phyloP scores from a whole-genome alignment of 2,329 filamentous ascomycete genomes.

The Phaeosphaeria sp. region DNA sequence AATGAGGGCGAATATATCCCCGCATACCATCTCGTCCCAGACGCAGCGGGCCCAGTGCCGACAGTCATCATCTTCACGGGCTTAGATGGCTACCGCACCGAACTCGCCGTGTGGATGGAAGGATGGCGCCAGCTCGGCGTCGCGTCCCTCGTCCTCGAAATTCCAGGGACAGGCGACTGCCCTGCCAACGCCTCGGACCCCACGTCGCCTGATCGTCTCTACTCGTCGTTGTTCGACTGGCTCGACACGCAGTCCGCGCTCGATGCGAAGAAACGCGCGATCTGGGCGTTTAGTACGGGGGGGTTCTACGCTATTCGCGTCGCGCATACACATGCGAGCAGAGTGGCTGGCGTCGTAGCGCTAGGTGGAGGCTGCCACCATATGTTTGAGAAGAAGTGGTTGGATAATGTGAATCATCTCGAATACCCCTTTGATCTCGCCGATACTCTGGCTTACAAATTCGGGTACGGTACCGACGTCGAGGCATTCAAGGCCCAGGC shows the following conservation, averaged over 20 bases:
- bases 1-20: conserved; percentile 66
- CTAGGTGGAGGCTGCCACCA: conserved; percentile 62
- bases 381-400: conserved; percentile 64
- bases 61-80: conserved; percentile 65
- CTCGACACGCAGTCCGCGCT: conserved; percentile 56
- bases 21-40: conserved; percentile 69
- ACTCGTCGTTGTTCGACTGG: conserved; percentile 63
- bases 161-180: conserved; percentile 65
- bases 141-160: conserved; percentile 60
- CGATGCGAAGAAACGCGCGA: conserved; percentile 56
- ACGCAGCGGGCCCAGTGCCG: conserved; percentile 56
- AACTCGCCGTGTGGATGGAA: conserved; percentile 61
- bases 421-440: conserved; percentile 68
- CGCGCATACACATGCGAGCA: conserved; percentile 63
- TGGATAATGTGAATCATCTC: conserved; percentile 61
- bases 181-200: conserved; percentile 57
- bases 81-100: conserved; percentile 66
- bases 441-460: conserved; percentile 59
- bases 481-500: conserved; percentile 57
- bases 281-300: conserved; percentile 66
- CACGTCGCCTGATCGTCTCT: conserved; percentile 60
- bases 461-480: conserved; percentile 47
- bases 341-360: conserved; percentile 60
- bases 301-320: conserved; percentile 65
- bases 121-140: conserved; percentile 59